Conservation (phyloP, 371 early-diverging fungal species). For the Apophysomyces ossiformis region DNA sequence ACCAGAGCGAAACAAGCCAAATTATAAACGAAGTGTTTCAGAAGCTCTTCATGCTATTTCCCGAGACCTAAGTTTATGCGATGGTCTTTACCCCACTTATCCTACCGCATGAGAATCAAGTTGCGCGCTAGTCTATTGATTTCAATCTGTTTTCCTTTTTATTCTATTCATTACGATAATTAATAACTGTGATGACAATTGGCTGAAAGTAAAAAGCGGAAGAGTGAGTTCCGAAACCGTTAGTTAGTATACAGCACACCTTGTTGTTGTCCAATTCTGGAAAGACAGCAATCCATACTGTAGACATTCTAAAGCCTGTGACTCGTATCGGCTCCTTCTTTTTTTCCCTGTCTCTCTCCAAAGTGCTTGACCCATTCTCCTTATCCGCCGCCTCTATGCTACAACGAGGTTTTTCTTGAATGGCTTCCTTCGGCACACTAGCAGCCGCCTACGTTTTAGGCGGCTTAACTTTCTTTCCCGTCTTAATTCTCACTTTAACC, state of each 20-base stretch:
- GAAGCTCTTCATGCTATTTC: too few species aligned
- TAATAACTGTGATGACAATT: too few species aligned
- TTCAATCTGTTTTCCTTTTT: too few species aligned
- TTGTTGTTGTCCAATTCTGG: conserved; percentile 12
- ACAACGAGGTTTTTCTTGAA: conserved; percentile 7
- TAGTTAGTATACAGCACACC: background rate
- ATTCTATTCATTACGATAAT: too few species aligned
- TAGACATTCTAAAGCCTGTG: background rate
- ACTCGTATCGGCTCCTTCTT: conserved; percentile 14
- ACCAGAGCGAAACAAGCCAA: too few species aligned
- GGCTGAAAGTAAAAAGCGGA: too few species aligned
- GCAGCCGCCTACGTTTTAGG: conserved; percentile 45
- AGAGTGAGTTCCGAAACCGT: too few species aligned
- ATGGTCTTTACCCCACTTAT: too few species aligned
- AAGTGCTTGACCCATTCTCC: background rate
- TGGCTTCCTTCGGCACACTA: conserved; percentile 16
- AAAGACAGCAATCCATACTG: background rate
- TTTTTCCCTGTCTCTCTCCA: conserved; percentile 22
- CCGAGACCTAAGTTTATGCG: too few species aligned
- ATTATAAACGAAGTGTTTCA: too few species aligned
- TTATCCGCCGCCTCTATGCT: conserved; percentile 3
- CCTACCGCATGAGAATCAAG: too few species aligned
- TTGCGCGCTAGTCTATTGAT: too few species aligned
- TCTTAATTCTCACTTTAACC: conserved; percentile 21
- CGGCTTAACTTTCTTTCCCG: conserved; percentile 52